A percentile compares a stretch with the other conserved stretches of the same genome.
These are phyloP conservation scores for Dianthus caryophyllus DNA, from an alignment of 148 eudicot species.

Conservation along the genomic window DNA sequence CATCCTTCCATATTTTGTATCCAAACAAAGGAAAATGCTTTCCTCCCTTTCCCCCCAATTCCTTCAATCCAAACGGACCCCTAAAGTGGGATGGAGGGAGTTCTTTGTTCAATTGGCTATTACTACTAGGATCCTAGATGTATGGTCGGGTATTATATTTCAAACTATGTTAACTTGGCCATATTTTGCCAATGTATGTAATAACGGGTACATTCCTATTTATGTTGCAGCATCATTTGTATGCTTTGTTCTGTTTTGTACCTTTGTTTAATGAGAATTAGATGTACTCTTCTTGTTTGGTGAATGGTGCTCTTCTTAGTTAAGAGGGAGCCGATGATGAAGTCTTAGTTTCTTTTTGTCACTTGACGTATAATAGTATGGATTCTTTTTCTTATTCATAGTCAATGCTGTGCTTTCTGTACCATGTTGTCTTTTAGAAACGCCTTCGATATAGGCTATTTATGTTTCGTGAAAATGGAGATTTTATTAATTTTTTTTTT, in stretches of 20 bases:
- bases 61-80: no score
- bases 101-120: no score
- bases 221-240: no score
- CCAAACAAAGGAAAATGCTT: no score
- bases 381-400: background rate
- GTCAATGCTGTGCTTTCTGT: background rate
- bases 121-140: no score
- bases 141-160: background rate
- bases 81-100: no score
- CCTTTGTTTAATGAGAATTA: background rate
- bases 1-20: no score
- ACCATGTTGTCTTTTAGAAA: background rate
- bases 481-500: no score
- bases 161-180: background rate
- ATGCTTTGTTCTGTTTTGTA: background rate
- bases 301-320: background rate
- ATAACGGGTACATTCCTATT: no score
- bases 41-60: no score
- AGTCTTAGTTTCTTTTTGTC: background rate
- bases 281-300: background rate
- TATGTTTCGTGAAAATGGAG: background rate
- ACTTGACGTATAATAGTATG: background rate
- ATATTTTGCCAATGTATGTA: background rate
- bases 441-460: background rate
- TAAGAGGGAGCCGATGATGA: background rate